Evolutionary conservation across 768 basidiomycete species (phyloP).

Genomic region (Tulasnella sp.): DNA sequence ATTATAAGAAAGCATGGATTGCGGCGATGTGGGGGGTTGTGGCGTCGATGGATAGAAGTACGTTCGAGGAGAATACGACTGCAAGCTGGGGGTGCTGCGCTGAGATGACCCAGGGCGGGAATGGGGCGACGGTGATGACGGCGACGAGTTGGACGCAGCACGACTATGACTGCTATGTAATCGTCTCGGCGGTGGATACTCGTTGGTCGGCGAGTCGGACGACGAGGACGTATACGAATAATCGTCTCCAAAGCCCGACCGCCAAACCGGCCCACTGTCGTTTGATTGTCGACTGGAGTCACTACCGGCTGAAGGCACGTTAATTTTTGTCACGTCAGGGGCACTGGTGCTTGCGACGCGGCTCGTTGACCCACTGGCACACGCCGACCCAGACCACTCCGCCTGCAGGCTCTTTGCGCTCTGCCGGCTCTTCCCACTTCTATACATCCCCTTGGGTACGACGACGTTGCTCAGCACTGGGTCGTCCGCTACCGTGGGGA

Average conservation of each 20-base stretch:
- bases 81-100: neutral
- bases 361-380: neutral
- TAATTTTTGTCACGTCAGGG: neutral
- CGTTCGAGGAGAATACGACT: neutral
- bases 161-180: neutral
- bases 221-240: conserved; percentile 2
- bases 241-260: neutral
- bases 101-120: conserved; percentile 12
- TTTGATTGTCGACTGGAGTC: neutral
- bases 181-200: neutral
- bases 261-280: neutral
- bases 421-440: conserved; percentile 33
- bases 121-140: conserved; percentile 11
- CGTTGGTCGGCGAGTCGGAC: conserved; percentile 8
- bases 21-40: neutral
- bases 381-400: neutral
- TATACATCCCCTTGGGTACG: conserved; percentile 39
- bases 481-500: conserved; percentile 40
- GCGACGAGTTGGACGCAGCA: neutral
- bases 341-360: neutral
- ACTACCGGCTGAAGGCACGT: neutral
- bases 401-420: conserved; percentile 24
- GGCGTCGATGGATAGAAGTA: conserved; percentile 2
- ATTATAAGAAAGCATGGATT: neutral
- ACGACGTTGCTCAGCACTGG: conserved; percentile 33